Conservation (phyloP, 2,329 filamentous ascomycete genomes). For the Clonostachys sp. region DNA sequence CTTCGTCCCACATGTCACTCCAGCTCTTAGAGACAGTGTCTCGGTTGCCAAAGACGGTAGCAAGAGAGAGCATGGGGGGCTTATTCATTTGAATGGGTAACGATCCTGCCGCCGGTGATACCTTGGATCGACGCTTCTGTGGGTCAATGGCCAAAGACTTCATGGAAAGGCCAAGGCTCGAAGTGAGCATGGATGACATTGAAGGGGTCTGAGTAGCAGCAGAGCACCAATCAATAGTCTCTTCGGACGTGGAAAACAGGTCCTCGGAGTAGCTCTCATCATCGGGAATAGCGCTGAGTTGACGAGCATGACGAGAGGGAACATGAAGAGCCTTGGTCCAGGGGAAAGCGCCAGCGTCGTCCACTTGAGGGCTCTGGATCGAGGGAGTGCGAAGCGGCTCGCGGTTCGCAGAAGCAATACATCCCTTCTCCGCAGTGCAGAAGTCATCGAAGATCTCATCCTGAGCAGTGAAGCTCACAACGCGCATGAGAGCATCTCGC, state of each 20-base stretch:
- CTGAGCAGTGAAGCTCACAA: slow-evolving; percentile 87
- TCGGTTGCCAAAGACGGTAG: slow-evolving; percentile 74
- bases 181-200: slow-evolving; percentile 79
- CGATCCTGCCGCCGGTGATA: slow-evolving; percentile 55
- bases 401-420: slow-evolving; percentile 80
- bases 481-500: slow-evolving; percentile 72
- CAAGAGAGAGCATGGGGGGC: slow-evolving; percentile 67
- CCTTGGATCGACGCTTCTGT: slow-evolving; percentile 14
- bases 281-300: slow-evolving; percentile 82
- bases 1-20: slow-evolving; percentile 98
- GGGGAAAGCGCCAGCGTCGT: slow-evolving; percentile 74
- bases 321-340: slow-evolving; percentile 90
- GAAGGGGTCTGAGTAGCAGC: slow-evolving; percentile 74
- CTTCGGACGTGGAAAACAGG: slow-evolving; percentile 75
- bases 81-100: slow-evolving; percentile 78
- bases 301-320: slow-evolving; percentile 66
- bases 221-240: slow-evolving; percentile 73
- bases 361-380: slow-evolving; percentile 79
- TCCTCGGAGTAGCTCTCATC: slow-evolving; percentile 79
- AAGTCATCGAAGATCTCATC: slow-evolving; percentile 93
- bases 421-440: slow-evolving; percentile 74
- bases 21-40: slow-evolving; percentile 94
- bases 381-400: slow-evolving; percentile 95
- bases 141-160: slow-evolving; percentile 61
- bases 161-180: slow-evolving; percentile 76